Conservation (phyloP, 2,329 filamentous ascomycete species). For the Proliferodiscus dingleyae region DNA sequence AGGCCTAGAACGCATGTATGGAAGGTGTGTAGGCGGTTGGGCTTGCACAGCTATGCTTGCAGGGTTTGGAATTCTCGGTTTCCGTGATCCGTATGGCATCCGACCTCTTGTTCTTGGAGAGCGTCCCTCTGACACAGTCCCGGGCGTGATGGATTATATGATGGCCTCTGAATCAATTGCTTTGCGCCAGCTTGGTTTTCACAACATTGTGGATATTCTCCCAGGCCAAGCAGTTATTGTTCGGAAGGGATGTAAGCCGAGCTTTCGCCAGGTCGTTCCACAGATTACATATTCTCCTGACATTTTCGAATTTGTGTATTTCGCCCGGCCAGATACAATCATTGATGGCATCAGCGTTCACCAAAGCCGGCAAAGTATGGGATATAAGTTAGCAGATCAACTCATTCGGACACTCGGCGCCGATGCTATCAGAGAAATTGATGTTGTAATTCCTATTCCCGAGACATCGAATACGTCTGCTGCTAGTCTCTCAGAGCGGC, state of each 20-base stretch:
- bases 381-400: conserved; percentile 69
- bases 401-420: conserved; percentile 64
- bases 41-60: conserved; percentile 80
- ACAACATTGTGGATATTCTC: conserved; percentile 68
- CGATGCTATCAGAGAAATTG: conserved; percentile 69
- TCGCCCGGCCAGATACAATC: conserved; percentile 73
- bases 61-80: conserved; percentile 74
- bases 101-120: conserved; percentile 77
- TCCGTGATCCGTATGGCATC: conserved; percentile 76
- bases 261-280: conserved; percentile 69
- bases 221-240: conserved; percentile 85
- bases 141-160: conserved; percentile 74
- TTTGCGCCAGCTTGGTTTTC: conserved; percentile 74
- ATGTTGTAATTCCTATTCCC: conserved; percentile 78
- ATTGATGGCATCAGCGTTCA: conserved; percentile 89
- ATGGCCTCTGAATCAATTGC: conserved; percentile 87
- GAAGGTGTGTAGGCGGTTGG: conserved; percentile 68
- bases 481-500: conserved; percentile 65
- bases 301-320: conserved; percentile 86
- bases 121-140: conserved; percentile 58
- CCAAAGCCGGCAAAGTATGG: conserved; percentile 81
- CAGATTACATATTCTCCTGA: conserved; percentile 72
- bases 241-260: conserved; percentile 67
- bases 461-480: conserved; percentile 82
- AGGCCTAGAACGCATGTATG: conserved; percentile 67